These are phyloP conservation scores for Polytrichum commune DNA, from an alignment of 225 moss, liverwort and hornwort genomes.

Conservation along the genomic window DNA sequence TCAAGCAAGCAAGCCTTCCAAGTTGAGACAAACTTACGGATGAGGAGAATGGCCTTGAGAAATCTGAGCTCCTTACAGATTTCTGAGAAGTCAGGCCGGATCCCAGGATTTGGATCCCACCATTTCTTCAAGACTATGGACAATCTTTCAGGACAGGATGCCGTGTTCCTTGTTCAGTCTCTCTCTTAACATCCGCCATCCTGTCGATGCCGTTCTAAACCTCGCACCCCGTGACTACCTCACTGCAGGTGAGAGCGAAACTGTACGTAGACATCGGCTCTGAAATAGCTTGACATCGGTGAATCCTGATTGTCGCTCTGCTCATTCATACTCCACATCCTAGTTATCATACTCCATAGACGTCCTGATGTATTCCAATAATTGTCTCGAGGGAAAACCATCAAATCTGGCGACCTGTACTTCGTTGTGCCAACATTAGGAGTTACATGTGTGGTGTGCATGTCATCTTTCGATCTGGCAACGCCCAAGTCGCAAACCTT, in stretches of 20 bases:
- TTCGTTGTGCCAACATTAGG: slow-evolving; percentile 5
- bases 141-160: not conserved
- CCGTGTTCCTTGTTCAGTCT: not conserved
- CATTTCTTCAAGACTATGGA: not conserved
- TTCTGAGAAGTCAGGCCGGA: not conserved
- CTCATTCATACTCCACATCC: too few relatives aligned
- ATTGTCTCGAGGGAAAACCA: not conserved
- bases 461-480: not conserved
- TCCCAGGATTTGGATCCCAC: not conserved
- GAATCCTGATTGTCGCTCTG: too few relatives aligned
- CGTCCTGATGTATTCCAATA: too few relatives aligned
- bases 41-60: slow-evolving; percentile 6
- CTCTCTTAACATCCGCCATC: not conserved
- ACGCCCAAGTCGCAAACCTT: slow-evolving; percentile 5
- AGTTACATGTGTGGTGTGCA: not conserved
- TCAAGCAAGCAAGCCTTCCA: too few relatives aligned
- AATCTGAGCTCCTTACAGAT: not conserved
- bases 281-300: not conserved
- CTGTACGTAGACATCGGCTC: slow-evolving; percentile 6
- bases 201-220: not conserved
- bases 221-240: not conserved
- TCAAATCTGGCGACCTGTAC: too few relatives aligned
- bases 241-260: too few relatives aligned
- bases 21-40: not conserved
- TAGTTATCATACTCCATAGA: too few relatives aligned